phyloP scores from a whole-genome alignment of 1,284 basidiomycete genomes.

The Trichosporon inkin region DNA sequence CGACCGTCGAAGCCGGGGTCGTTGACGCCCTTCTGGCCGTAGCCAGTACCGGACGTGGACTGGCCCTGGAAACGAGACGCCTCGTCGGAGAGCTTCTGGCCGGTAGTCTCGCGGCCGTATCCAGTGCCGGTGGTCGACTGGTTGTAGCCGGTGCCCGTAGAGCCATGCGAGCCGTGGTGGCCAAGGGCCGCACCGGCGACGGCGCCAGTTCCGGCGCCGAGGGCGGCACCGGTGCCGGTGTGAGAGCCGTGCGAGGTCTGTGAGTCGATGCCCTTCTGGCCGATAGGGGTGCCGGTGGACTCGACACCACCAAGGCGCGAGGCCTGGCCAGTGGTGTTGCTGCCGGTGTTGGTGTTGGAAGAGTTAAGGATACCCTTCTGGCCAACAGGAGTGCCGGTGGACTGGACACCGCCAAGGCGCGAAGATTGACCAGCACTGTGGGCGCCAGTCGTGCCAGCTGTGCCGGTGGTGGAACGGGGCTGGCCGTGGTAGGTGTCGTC shows the following conservation, averaged over 20 bases:
- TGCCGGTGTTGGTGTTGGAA: constrained; percentile 2
- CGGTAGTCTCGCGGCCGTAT: not conserved
- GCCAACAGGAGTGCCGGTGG: too few relatives aligned
- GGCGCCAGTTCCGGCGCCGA: not conserved
- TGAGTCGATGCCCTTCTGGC: not conserved
- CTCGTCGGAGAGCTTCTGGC: not conserved
- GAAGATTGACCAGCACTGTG: too few relatives aligned
- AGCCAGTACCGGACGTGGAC: not conserved
- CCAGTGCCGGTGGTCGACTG: not conserved
- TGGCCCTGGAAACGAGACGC: not conserved
- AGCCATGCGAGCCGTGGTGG: too few relatives aligned
- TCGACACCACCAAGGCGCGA: not conserved
- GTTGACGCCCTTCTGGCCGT: constrained; percentile 2
- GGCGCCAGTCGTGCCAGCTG: too few relatives aligned
- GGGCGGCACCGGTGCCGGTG: not conserved
- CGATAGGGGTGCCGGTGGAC: not conserved
- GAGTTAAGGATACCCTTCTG: too few relatives aligned
- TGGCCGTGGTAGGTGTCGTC: not conserved
- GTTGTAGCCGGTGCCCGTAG: too few relatives aligned
- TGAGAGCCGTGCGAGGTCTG: not conserved
- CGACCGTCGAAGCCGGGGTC: not conserved
- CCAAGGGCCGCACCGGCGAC: not conserved
- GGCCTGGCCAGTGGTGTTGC: not conserved
- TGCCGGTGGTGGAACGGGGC: not conserved
- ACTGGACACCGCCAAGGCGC: too few relatives aligned